Base-by-base conservation (phyloP, 306 rosid genomes). In the Quillaja saponaria region DNA sequence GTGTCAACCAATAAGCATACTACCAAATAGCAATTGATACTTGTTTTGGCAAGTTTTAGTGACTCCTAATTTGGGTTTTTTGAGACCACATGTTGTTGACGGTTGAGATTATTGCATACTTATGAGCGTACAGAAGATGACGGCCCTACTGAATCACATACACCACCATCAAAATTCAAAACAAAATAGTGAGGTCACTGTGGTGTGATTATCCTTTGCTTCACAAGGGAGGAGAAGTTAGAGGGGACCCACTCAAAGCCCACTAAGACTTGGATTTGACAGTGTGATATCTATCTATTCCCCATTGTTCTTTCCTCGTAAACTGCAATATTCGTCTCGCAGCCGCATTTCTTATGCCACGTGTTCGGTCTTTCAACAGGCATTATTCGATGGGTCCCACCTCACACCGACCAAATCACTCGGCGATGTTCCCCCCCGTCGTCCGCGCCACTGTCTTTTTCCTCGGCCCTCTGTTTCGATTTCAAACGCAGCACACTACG, bases 331-430 rank as follows among this genome's bases (percentile, higher is more conserved):
- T 86, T 82, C 83, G 71, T 60, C 34, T 18, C 41, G 49, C 15
- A 61, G 79, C 80, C 80, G 83, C 78, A 64, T 25, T 63, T 49
- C 48, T 66, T 1, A 5, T 69, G 75, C 71, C 87, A 83, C 82
- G 79, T 79, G 85, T 68, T 11, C 34, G 7, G 8, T 35, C 55
- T 56, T 17, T 15, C 60, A 25, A 44, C 12, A 33, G 9, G 50
- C 49, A 58, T 66, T 59, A 55, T 64, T 11, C 13, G 0, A 8
- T 3, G 10, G 76, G 73, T 4, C 80, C 85, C 66, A 74, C 73
- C 73, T 21, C 34, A 34, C 49, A 41, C 87, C 82, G 67, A 77
- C 85, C 80, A 60, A 34, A 19, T 78, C 72, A 18, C 46, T 31
- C 34, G 4, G 18, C 34, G 38, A 44, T 17, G 21, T 39, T 34